Percentiles rank a stretch among this genome's conserved stretches.
phyloP scores from a whole-genome alignment of 2,329 filamentous ascomycete species.

The Alternaria tenuissima region DNA sequence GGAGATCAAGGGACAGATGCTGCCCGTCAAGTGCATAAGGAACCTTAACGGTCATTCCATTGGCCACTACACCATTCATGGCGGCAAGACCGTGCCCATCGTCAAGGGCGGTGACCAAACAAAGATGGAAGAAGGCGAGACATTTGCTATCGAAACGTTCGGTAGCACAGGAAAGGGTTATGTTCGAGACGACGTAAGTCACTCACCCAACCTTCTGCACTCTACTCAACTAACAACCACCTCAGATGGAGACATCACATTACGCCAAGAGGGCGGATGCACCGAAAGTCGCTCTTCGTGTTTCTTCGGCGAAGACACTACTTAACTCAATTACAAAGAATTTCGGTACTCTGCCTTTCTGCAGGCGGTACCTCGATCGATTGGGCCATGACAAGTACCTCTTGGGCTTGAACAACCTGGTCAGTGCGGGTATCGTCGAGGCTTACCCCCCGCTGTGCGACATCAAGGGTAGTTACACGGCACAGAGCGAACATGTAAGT shows the following conservation, averaged over 20 bases:
- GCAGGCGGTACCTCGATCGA: conserved; percentile 87
- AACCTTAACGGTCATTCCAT: conserved; percentile 93
- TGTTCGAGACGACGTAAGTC: conserved; percentile 78
- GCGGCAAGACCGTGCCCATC: conserved; percentile 91
- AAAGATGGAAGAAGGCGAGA: conserved; percentile 97
- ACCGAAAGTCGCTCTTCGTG: conserved; percentile 76
- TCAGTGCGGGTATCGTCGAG: conserved; percentile 84
- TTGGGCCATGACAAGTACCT: conserved; percentile 96
- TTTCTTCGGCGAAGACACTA: conserved; percentile 84
- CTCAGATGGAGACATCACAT: conserved; percentile 79
- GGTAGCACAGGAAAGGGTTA: conserved; percentile 91
- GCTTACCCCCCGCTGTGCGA: conserved; percentile 89
- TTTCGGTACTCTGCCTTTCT: conserved; percentile 92
- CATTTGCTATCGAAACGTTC: conserved; percentile 96
- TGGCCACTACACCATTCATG: conserved; percentile 87
- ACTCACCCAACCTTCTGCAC: background rate
- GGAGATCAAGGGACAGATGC: conserved; percentile 78
- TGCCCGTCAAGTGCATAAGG: conserved; percentile 84
- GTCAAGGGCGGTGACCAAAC: conserved; percentile 87
- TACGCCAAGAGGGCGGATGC: conserved; percentile 80
- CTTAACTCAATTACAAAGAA: conserved; percentile 94
- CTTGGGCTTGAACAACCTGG: conserved; percentile 86
- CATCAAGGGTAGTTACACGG: conserved; percentile 93
- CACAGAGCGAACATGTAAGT: conserved; percentile 93
- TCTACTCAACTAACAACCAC: conserved; percentile 11